phyloP scores from a whole-genome alignment of 2,329 filamentous ascomycete species.

The Xylaria sp. region DNA sequence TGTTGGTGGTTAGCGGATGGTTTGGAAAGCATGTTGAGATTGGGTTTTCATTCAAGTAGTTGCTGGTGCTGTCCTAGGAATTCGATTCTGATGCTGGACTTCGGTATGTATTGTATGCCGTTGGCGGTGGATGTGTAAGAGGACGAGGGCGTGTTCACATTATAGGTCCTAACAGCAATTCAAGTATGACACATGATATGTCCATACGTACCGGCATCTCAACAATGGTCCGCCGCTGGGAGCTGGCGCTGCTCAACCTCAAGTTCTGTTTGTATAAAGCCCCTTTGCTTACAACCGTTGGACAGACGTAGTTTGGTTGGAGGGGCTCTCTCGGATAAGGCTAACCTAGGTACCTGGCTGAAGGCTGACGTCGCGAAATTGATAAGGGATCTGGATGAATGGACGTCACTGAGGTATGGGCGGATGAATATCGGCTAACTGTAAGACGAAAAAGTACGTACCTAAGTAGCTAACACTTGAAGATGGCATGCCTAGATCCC shows the following conservation, averaged over 20 bases:
- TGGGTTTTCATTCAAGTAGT: constrained; percentile 7
- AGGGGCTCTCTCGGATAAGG: constrained; percentile 29
- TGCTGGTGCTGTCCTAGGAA: background rate
- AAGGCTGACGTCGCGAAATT: constrained; percentile 29
- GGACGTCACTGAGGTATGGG: constrained; percentile 29
- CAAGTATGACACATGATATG: constrained; percentile 10
- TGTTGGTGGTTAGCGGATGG: constrained; percentile 20
- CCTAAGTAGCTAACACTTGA: background rate
- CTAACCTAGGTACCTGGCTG: constrained; percentile 3
- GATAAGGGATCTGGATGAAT: background rate
- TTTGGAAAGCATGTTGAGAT: background rate
- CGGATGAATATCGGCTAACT: constrained; percentile 30
- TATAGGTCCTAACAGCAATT: background rate
- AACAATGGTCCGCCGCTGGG: constrained; percentile 46
- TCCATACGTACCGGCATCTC: constrained; percentile 60
- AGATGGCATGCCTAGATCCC: background rate
- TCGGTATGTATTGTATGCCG: background rate
- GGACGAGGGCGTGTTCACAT: background rate
- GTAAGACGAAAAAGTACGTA: too few species aligned
- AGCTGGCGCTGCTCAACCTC: constrained; percentile 40
- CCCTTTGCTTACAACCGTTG: background rate
- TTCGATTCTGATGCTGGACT: background rate
- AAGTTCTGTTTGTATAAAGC: constrained; percentile 18
- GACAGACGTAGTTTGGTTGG: constrained; percentile 19
- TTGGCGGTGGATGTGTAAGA: constrained; percentile 6